Conservation (phyloP, 345 rosid species). For the Boechera retrofracta region DNA sequence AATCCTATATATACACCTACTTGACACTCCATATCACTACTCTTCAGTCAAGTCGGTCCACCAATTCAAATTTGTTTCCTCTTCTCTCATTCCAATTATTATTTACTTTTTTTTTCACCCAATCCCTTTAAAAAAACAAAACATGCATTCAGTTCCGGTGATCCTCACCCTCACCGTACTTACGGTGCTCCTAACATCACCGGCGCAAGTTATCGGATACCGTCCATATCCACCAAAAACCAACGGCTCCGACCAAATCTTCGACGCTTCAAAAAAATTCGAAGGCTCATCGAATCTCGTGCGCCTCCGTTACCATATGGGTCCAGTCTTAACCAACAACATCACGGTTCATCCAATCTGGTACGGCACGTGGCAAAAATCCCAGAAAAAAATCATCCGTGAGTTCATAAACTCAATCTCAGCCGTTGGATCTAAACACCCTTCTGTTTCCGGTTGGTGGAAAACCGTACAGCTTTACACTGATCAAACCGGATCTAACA, state of each 20-base stretch:
- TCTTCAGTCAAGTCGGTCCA: slow-evolving; percentile 34
- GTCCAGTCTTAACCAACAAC: slow-evolving; percentile 87
- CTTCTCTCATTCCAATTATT: slow-evolving; percentile 19
- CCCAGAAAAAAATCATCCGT: slow-evolving; percentile 84
- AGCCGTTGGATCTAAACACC: slow-evolving; percentile 54
- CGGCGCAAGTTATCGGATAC: slow-evolving; percentile 52
- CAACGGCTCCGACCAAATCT: slow-evolving; percentile 59
- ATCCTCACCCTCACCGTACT: slow-evolving; percentile 46
- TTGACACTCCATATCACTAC: slow-evolving; percentile 20
- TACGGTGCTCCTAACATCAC: slow-evolving; percentile 40
- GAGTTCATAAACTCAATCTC: slow-evolving; percentile 88
- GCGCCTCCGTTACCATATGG: slow-evolving; percentile 88
- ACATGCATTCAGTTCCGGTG: slow-evolving; percentile 46
- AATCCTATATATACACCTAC: slow-evolving; percentile 39
- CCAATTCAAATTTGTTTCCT: slow-evolving; percentile 10
- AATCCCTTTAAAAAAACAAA: background rate
- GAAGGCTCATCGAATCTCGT: slow-evolving; percentile 97
- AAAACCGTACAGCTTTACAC: slow-evolving; percentile 82
- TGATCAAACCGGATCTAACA: slow-evolving; percentile 80
- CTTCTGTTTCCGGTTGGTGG: slow-evolving; percentile 97
- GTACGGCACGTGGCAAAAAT: slow-evolving; percentile 83
- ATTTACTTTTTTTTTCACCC: slow-evolving; percentile 36
- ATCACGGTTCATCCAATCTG: slow-evolving; percentile 89
- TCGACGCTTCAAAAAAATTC: slow-evolving; percentile 68
- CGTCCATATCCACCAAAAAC: slow-evolving; percentile 78